Evolutionary conservation across 805 yeast genomes (phyloP).

Genomic region (Helenozyma baotianmanensis): DNA sequence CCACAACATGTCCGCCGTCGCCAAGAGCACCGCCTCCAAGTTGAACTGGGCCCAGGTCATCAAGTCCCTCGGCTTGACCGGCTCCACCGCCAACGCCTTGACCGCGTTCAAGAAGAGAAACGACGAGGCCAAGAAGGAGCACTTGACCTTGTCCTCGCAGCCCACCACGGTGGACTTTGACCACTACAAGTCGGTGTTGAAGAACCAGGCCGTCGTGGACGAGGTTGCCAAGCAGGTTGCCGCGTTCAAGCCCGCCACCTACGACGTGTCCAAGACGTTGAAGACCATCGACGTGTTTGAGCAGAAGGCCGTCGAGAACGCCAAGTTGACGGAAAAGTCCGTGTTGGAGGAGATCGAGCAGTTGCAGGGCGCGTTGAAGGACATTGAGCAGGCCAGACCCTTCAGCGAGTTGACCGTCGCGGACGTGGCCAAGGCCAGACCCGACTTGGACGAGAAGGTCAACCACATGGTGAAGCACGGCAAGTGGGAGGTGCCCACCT

Average conservation of each 20-base stretch:
- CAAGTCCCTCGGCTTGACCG: conserved; percentile 85
- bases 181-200: conserved; percentile 73
- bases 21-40: conserved; percentile 71
- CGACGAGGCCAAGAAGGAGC: conserved; percentile 90
- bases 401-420: conserved; percentile 95
- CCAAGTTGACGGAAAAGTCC: conserved; percentile 85
- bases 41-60: conserved; percentile 93
- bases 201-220: conserved; percentile 74
- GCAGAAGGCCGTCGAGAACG: conserved; percentile 92
- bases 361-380: conserved; percentile 81
- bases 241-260: conserved; percentile 75
- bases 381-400: conserved; percentile 96
- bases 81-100: conserved; percentile 83
- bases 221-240: conserved; percentile 75
- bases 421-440: conserved; percentile 91
- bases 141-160: conserved; percentile 67
- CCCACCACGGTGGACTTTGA: conserved; percentile 75
- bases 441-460: conserved; percentile 96
- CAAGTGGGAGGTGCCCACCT: conserved; percentile 97
- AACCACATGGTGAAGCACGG: conserved; percentile 92
- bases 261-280: conserved; percentile 84
- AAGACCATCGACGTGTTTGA: conserved; percentile 91
- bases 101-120: conserved; percentile 96
- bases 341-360: conserved; percentile 83
- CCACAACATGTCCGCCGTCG: conserved; percentile 28